These are phyloP conservation scores for Oidium heveae DNA, from an alignment of 2,329 filamentous ascomycete genomes.

Conservation along the genomic window DNA sequence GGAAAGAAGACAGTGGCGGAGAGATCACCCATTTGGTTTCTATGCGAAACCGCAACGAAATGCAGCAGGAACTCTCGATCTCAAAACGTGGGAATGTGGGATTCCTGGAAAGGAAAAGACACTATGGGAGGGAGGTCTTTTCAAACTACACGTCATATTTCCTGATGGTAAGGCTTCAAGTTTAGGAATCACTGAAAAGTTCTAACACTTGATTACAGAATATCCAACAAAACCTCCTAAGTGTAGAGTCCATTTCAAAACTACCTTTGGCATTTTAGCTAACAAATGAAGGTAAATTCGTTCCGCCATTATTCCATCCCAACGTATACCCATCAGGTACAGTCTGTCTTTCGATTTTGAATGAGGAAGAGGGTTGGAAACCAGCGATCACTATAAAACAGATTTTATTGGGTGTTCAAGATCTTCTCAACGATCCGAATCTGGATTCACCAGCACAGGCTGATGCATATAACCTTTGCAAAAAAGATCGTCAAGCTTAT, in stretches of 20 bases:
- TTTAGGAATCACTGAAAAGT: background rate
- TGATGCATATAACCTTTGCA: conserved; percentile 91
- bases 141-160: conserved; percentile 81
- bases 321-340: conserved; percentile 98
- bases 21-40: conserved; percentile 93
- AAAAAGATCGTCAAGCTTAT: conserved; percentile 68
- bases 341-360: conserved; percentile 87
- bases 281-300: conserved; percentile 56
- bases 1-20: conserved; percentile 88
- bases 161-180: conserved; percentile 48
- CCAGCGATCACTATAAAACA: conserved; percentile 97
- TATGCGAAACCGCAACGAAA: conserved; percentile 72
- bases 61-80: conserved; percentile 55
- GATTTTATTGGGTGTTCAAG: conserved; percentile 87
- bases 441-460: conserved; percentile 91
- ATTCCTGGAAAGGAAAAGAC: conserved; percentile 93
- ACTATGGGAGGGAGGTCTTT: conserved; percentile 90
- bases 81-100: conserved; percentile 92
- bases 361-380: conserved; percentile 97
- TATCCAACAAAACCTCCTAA: conserved; percentile 98
- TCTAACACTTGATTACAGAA: conserved; percentile 27
- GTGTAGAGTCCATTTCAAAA: conserved; percentile 36
- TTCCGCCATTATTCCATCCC: conserved; percentile 85
- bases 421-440: conserved; percentile 86
- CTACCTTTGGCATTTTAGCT: conserved; percentile 2